Evolutionary conservation across 140 eudicot species (phyloP).

Genomic region (Oenanthe javanica): DNA sequence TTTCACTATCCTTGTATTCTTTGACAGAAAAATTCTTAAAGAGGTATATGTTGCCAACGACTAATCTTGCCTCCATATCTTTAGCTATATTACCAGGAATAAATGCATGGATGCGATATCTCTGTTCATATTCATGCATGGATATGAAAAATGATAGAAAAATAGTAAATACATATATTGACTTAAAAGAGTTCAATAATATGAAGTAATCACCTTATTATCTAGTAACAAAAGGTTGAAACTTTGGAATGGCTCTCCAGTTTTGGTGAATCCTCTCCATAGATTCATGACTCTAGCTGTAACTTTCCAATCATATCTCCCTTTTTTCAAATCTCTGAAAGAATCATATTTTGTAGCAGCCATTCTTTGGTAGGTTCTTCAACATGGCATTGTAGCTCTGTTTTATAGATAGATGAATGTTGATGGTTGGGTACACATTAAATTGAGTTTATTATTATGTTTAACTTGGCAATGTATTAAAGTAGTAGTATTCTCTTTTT

Average conservation of each 20-base stretch:
- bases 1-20: not conserved
- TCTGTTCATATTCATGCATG: not conserved
- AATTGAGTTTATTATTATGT: too few species aligned
- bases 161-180: too few species aligned
- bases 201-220: too few species aligned
- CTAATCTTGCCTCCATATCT: too few species aligned
- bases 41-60: not conserved
- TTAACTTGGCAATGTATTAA: too few species aligned
- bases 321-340: not conserved
- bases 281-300: not conserved
- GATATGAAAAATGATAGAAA: too few species aligned
- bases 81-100: not conserved
- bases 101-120: not conserved
- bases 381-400: too few species aligned
- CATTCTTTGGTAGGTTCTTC: not conserved
- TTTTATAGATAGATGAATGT: too few species aligned
- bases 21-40: not conserved
- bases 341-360: not conserved
- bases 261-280: not conserved
- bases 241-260: not conserved
- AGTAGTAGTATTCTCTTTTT: too few species aligned
- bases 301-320: not conserved
- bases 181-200: too few species aligned
- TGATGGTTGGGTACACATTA: too few species aligned
- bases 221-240: not conserved